Evolutionary conservation across 305 asterid genomes (phyloP), one percentile per base, ranked within the genome.

Genomic region (Salvia sclarea): DNA sequence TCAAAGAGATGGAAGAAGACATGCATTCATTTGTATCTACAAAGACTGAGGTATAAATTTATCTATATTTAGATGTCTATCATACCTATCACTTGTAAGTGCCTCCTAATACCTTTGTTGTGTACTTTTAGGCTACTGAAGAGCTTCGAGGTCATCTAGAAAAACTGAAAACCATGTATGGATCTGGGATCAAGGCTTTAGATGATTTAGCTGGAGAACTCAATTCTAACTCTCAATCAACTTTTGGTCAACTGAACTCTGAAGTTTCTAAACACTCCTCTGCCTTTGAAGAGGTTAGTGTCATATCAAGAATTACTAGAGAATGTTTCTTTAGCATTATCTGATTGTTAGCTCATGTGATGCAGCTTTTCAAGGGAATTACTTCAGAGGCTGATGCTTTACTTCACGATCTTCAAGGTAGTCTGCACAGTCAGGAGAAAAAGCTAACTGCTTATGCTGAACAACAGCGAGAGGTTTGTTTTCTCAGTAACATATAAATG

Each of bases 1-100:
- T 95, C 57, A 88, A 86, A 78, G 95, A 78, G 74, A 89, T 95
- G 96, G 95, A 95, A 84, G 95, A 92, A 83, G 97, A 95, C 76
- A 92, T 95, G 99, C 90, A 89, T 77, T 86, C 88, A 62, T 95
- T 95, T 75, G 95, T 95, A 72, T 81, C 96, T 68, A 86, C 92
- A 40, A 95, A 95, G 88, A 84, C 83, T 28, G 80, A 89, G 96
- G 99, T 95, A 86, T 61, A 25, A 25, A 10, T 71, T 66, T 48
- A 4, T 54, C 62, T 5, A 2, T 40, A 44, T 54, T 53, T 55
- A 45, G 74, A 64, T 44, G 31, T 68, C 68, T 71, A 22, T 61
- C 22, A 14, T 40, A 13, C 66, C 20, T 21, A 7, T 66, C 58
- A 14, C 43, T 64, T 41, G 9, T 64, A 43, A 44, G 58, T 44